phyloP scores from a whole-genome alignment of 257 asterid genomes.

The Forsythia viridissima region DNA sequence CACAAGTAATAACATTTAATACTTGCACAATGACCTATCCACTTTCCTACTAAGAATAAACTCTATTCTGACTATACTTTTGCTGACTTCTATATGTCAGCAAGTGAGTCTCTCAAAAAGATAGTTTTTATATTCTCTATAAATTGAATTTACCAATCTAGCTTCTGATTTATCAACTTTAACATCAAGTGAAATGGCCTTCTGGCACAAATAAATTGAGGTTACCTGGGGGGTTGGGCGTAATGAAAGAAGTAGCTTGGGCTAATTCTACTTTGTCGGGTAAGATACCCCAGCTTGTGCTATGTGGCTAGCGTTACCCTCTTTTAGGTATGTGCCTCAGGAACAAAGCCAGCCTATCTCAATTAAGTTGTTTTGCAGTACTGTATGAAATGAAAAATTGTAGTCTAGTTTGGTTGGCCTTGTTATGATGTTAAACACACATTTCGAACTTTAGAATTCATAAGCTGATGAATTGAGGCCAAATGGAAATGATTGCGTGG shows the following conservation, averaged over 20 bases:
- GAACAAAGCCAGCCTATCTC: background rate
- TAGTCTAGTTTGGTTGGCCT: background rate
- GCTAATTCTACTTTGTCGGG: too few species aligned
- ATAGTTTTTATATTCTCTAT: background rate
- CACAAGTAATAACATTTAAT: background rate
- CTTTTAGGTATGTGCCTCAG: background rate
- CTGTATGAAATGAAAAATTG: background rate
- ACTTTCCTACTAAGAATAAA: background rate
- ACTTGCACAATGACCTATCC: background rate
- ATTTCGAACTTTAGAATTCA: background rate
- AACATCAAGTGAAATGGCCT: too few species aligned
- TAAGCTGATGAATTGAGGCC: background rate
- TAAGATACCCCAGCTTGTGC: slow-evolving; percentile 5
- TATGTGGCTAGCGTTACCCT: background rate
- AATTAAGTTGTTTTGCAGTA: background rate
- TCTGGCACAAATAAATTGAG: too few species aligned
- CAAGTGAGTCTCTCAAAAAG: background rate
- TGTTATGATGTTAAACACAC: background rate
- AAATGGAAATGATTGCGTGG: background rate
- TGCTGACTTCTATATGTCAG: background rate
- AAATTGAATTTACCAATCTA: background rate
- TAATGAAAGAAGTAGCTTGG: too few species aligned
- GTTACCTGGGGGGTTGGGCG: too few species aligned
- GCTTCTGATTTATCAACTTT: too few species aligned
- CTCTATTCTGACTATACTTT: background rate